These are phyloP conservation scores for Endotrypanum monterogeii DNA, from an alignment of 208 protist species.

Conservation along the genomic window DNA sequence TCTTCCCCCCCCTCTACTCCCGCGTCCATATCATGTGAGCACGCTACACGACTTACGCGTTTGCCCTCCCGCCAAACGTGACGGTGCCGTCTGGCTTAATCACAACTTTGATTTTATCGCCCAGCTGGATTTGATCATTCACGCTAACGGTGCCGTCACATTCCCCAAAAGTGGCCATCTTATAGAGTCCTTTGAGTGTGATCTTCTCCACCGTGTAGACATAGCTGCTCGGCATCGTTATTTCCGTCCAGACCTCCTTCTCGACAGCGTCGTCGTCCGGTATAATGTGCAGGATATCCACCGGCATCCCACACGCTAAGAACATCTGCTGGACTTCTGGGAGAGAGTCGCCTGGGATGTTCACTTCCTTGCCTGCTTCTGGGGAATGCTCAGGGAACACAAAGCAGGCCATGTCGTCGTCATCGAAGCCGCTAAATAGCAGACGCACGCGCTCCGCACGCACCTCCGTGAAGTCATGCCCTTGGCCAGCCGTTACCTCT, in stretches of 20 bases:
- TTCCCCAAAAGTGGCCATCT: conserved; percentile 85
- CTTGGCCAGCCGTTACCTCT: conserved; percentile 83
- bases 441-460: conserved; percentile 78
- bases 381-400: conserved; percentile 83
- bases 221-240: conserved; percentile 87
- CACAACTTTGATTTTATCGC: conserved; percentile 85
- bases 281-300: conserved; percentile 85
- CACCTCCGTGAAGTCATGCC: conserved; percentile 85
- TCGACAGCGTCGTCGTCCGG: conserved; percentile 63
- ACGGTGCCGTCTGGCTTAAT: conserved; percentile 87
- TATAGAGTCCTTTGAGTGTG: conserved; percentile 83
- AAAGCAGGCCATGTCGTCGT: conserved; percentile 89
- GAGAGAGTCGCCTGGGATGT: conserved; percentile 72
- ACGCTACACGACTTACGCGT: conserved; percentile 16
- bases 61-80: conserved; percentile 77
- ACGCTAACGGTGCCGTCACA: conserved; percentile 87
- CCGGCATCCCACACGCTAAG: conserved; percentile 82
- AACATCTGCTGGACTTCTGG: conserved; percentile 85
- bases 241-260: conserved; percentile 82
- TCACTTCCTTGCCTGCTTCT: conserved; percentile 82
- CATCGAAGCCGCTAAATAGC: conserved; percentile 91
- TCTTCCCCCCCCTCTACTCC: not conserved
- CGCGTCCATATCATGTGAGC: not conserved
- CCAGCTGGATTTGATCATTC: conserved; percentile 85
- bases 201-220: conserved; percentile 89